phyloP scores from a whole-genome alignment of 805 yeast genomes.

The Brettanomyces anomalus region DNA sequence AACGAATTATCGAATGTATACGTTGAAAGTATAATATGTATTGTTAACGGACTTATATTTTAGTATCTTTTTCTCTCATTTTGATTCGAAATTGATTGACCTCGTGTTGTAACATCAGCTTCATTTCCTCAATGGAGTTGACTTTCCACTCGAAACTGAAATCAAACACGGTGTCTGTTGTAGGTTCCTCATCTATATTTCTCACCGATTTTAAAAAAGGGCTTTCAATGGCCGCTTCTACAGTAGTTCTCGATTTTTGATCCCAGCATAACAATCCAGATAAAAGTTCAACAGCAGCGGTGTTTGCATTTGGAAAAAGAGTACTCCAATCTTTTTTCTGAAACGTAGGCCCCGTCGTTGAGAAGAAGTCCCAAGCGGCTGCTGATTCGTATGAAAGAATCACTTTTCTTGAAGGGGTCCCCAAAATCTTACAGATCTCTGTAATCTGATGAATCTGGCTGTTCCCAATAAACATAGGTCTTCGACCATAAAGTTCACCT shows the following conservation, averaged over 20 bases:
- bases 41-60: too few relatives aligned
- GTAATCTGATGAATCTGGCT: slow-evolving; percentile 63
- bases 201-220: slow-evolving; percentile 47
- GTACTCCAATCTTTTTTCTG: slow-evolving; percentile 37
- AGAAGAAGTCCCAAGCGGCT: slow-evolving; percentile 37
- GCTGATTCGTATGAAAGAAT: slow-evolving; percentile 35
- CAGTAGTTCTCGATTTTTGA: slow-evolving; percentile 42
- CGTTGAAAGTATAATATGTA: too few relatives aligned
- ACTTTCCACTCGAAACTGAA: slow-evolving; percentile 52
- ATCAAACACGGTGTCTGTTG: slow-evolving; percentile 43
- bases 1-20: too few relatives aligned
- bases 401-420: slow-evolving; percentile 51
- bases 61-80: slow-evolving; percentile 4
- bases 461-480: slow-evolving; percentile 72
- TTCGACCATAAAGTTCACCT: slow-evolving; percentile 74
- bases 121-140: slow-evolving; percentile 34
- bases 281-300: slow-evolving; percentile 43
- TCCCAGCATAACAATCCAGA: slow-evolving; percentile 57
- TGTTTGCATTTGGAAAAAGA: slow-evolving; percentile 56
- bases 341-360: slow-evolving; percentile 35
- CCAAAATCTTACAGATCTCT: slow-evolving; percentile 61
- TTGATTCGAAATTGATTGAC: slow-evolving; percentile 39
- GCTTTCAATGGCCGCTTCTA: slow-evolving; percentile 49
- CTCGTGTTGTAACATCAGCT: slow-evolving; percentile 40
- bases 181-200: slow-evolving; percentile 46